phyloP scores from a whole-genome alignment of 345 rosid species.

The Salix viminalis region DNA sequence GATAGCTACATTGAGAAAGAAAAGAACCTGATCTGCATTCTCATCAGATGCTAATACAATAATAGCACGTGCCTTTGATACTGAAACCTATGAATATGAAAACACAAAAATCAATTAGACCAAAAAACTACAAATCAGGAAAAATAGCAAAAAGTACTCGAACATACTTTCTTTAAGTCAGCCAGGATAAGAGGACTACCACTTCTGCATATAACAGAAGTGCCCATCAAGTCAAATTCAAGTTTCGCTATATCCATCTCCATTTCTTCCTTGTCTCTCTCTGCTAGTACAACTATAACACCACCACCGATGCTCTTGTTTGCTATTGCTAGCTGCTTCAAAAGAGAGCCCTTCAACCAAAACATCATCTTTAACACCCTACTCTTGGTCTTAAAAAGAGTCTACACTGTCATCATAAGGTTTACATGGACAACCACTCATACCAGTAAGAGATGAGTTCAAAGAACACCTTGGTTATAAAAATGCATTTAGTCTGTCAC shows the following conservation, averaged over 20 bases:
- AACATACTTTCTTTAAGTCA: slow-evolving; percentile 71
- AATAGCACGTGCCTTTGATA: slow-evolving; percentile 83
- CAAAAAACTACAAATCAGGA: neutral
- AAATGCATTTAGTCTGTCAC: neutral
- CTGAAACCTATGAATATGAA: slow-evolving; percentile 55
- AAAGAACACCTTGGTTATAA: neutral
- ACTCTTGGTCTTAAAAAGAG: neutral
- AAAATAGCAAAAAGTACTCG: neutral
- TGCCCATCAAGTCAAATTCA: slow-evolving; percentile 90
- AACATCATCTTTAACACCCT: slow-evolving; percentile 4
- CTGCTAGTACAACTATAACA: slow-evolving; percentile 79
- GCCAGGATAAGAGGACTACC: slow-evolving; percentile 89
- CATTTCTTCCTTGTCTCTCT: slow-evolving; percentile 94
- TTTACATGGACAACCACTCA: neutral
- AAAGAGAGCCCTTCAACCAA: slow-evolving; percentile 69
- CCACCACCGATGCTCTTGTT: slow-evolving; percentile 92
- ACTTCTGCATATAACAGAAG: slow-evolving; percentile 87
- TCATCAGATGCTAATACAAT: slow-evolving; percentile 85
- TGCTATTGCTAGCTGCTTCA: slow-evolving; percentile 92
- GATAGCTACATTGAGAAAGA: slow-evolving; percentile 10
- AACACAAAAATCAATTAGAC: slow-evolving; percentile 7
- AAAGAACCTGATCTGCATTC: slow-evolving; percentile 85
- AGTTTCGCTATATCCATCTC: slow-evolving; percentile 79
- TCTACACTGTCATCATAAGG: neutral
- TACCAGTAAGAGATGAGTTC: neutral